Conservation (phyloP, 1,284 basidiomycete species). For the Boletellus deceptivus region DNA sequence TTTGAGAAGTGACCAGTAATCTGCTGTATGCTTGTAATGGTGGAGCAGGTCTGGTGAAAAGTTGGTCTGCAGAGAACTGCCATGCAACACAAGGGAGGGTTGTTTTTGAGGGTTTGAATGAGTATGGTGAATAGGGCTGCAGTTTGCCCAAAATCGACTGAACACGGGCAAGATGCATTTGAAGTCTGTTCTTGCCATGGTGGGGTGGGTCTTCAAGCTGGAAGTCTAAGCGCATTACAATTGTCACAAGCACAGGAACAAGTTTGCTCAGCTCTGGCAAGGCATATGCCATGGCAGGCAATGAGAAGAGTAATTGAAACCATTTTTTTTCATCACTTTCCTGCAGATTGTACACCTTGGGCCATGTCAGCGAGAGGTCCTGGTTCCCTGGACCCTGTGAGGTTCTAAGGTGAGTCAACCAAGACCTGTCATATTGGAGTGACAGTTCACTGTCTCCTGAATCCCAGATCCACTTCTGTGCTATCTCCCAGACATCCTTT, state of each 20-base stretch:
- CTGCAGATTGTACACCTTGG: conserved; percentile 33
- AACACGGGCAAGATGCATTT: background rate
- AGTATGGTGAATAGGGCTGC: background rate
- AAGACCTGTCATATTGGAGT: conserved; percentile 18
- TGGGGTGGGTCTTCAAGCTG: conserved; percentile 9
- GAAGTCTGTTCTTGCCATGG: conserved; percentile 6
- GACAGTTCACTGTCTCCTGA: background rate
- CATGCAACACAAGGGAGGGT: background rate
- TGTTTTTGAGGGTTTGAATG: background rate
- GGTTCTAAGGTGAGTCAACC: conserved; percentile 9
- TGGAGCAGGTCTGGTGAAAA: conserved; percentile 1
- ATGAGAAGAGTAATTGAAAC: conserved; percentile 31
- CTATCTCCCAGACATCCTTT: conserved; percentile 4
- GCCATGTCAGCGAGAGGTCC: conserved; percentile 21
- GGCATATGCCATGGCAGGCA: conserved; percentile 32
- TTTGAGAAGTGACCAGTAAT: too few relatives aligned
- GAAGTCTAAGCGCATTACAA: conserved; percentile 24
- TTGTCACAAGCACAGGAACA: conserved; percentile 31
- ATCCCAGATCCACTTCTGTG: too few relatives aligned
- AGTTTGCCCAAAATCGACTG: conserved; percentile 14
- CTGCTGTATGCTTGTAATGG: background rate
- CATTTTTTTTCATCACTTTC: conserved; percentile 5
- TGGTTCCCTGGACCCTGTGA: too few relatives aligned
- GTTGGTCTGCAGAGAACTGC: background rate
- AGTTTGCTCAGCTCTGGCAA: conserved; percentile 9